Percentiles rank a stretch among this genome's conserved stretches.
Conservation (phyloP, 345 rosid species). For the Syzygium grande region DNA sequence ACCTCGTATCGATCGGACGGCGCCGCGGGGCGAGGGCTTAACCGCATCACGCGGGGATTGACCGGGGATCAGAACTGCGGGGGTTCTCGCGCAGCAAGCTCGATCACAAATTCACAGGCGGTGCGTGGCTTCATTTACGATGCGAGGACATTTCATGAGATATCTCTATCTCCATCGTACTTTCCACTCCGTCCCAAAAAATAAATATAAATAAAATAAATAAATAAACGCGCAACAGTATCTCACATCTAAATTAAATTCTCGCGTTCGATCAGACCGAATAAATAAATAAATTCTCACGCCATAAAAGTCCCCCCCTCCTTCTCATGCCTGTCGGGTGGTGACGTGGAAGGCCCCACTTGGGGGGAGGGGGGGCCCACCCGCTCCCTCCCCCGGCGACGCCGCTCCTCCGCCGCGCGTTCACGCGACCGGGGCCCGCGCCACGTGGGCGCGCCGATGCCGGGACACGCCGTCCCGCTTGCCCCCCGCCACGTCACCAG, state of each 20-base stretch:
- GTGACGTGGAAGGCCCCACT: neutral
- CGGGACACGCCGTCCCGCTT: neutral
- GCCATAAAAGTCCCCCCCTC: neutral
- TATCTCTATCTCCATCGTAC: neutral
- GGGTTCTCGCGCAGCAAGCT: too few species aligned
- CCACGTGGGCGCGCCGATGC: neutral
- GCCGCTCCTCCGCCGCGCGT: neutral
- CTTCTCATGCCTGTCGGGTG: neutral
- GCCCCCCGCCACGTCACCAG: neutral
- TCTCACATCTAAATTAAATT: neutral
- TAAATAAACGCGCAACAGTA: neutral
- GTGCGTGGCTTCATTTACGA: neutral
- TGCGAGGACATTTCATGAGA: neutral
- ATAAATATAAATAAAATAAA: neutral
- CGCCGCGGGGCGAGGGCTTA: accelerated
- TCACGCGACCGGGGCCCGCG: neutral
- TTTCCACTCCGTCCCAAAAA: neutral
- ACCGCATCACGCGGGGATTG: neutral
- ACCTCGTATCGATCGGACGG: neutral
- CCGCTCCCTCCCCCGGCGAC: neutral
- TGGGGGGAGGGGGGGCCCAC: neutral
- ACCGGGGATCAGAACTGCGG: accelerated
- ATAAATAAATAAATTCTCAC: neutral
- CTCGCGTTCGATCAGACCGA: neutral
- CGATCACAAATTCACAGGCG: neutral